Percentiles rank a stretch among this genome's conserved stretches.
These are phyloP conservation scores for Phytophthora podocarpi DNA, from an alignment of 352 stramenopile genomes.

Conservation along the genomic window DNA sequence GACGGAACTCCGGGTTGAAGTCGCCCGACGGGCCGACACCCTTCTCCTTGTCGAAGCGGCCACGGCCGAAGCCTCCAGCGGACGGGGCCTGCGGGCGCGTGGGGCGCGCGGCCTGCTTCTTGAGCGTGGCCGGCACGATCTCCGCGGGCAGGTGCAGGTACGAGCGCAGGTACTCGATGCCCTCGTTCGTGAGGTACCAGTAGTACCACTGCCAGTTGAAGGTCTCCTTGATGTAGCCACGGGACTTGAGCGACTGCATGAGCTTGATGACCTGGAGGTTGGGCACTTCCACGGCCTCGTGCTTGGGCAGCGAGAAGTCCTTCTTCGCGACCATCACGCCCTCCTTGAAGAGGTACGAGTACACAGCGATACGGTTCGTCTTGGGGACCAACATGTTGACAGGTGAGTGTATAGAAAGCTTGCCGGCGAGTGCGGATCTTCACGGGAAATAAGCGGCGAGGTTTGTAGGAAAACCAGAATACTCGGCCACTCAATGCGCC, in stretches of 20 bases:
- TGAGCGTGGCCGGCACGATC: slow-evolving; percentile 99
- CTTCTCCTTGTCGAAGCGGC: slow-evolving; percentile 91
- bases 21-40: slow-evolving; percentile 86
- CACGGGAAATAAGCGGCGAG: slow-evolving; percentile 61
- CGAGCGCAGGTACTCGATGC: slow-evolving; percentile 98
- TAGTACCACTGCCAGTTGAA: slow-evolving; percentile 99
- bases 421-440: slow-evolving; percentile 92
- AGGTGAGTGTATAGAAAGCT: slow-evolving; percentile 73
- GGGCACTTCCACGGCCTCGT: slow-evolving; percentile 97
- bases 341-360: slow-evolving; percentile 98
- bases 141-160: slow-evolving; percentile 98
- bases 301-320: slow-evolving; percentile 87
- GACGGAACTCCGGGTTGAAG: slow-evolving; percentile 90
- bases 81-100: slow-evolving; percentile 79
- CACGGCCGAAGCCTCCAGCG: slow-evolving; percentile 80
- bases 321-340: slow-evolving; percentile 92
- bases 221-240: slow-evolving; percentile 97
- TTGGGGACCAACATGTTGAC: slow-evolving; percentile 95
- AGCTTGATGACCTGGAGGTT: slow-evolving; percentile 99
- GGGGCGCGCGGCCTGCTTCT: slow-evolving; percentile 93
- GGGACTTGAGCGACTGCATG: slow-evolving; percentile 98
- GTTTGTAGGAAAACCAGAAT: slow-evolving; percentile 65
- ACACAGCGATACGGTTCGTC: slow-evolving; percentile 98
- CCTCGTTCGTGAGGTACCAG: slow-evolving; percentile 99
- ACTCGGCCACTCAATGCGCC: background rate